Evolutionary conservation across 345 rosid genomes (phyloP).

Genomic region (Eucalyptus coolabah): DNA sequence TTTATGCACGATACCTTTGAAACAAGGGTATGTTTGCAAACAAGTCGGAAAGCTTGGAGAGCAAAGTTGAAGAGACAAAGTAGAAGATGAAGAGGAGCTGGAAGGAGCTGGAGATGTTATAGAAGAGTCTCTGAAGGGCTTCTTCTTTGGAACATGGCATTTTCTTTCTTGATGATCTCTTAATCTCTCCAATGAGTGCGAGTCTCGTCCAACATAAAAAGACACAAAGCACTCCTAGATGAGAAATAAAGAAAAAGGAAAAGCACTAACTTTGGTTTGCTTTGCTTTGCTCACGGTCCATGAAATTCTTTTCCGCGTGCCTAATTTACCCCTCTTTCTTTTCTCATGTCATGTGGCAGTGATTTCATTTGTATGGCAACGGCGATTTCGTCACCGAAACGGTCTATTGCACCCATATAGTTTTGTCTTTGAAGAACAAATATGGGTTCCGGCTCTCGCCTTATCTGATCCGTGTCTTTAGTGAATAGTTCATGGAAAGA

Average conservation of each 20-base stretch:
- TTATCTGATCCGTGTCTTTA: not conserved
- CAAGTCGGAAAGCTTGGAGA: slow-evolving; percentile 46
- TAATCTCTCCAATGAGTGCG: slow-evolving; percentile 8
- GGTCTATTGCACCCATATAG: not conserved
- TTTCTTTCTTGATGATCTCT: slow-evolving; percentile 5
- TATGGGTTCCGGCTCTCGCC: not conserved
- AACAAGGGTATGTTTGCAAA: slow-evolving; percentile 52
- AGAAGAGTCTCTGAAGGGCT: slow-evolving; percentile 62
- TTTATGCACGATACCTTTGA: slow-evolving; percentile 21
- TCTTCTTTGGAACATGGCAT: slow-evolving; percentile 85
- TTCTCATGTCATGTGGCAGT: not conserved
- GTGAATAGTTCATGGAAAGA: not conserved
- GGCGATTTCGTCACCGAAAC: not conserved
- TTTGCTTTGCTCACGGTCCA: not conserved
- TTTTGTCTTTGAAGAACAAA: not conserved
- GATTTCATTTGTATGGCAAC: not conserved
- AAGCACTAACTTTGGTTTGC: not conserved
- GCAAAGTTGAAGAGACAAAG: slow-evolving; percentile 48
- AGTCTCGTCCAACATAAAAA: not conserved
- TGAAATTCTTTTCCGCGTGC: not conserved
- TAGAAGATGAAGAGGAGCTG: slow-evolving; percentile 59
- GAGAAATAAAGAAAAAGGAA: not conserved
- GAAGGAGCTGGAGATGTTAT: slow-evolving; percentile 56
- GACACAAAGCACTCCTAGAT: not conserved
- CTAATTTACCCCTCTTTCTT: not conserved